Evolutionary conservation across 805 yeast species (phyloP), one percentile per base, ranked within the genome.

Genomic region (Candida xyloterini): DNA sequence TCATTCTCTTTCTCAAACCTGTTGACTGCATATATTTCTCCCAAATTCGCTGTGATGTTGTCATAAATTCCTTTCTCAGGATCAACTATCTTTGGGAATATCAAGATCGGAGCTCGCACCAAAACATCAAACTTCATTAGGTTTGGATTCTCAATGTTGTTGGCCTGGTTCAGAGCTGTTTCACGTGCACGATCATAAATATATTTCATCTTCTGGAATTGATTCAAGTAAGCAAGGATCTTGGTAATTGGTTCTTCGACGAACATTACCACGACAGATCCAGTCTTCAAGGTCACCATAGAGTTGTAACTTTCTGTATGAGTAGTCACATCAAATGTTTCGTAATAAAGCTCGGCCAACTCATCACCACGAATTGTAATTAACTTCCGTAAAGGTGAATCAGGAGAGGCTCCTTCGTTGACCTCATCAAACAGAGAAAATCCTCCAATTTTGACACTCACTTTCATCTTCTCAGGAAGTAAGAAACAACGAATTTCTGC

Each of bases 131-230:
- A 74, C 47, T 80, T 79, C 63, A 89, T 79, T 48, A 71, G 74
- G 33, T 67, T 73, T 1, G 85, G 77, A 41, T 65, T 69, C 37
- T 77, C 76, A 43, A 75, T 70, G 35, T 64, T 74, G 23, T 47
- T 78, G 0, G 93, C 93, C 58, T 86, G 95, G 50, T 83, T 77
- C 50, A 88, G 75, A 0, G 98, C 96, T 9, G 89, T 86, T 53
- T 83, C 87, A 42, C 98, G 74, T 0, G 98, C 95, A 15, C 75
- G 68, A 54, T 93, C 99, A 60, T 85, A 95, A n/a, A 90, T 70
- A 4, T 76, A 77, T 60, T 93, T 93, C 95, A 91, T 87, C 50
- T 75, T 75, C 43, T 79, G 82, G 54, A 95, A 85, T 50, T 83
- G 84, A 48, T 77, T 77, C 52, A 88, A 65, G 52, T 79, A 91